Evolutionary conservation across 768 basidiomycete genomes (phyloP), one percentile per base, ranked within the genome.

Genomic region (Candolleomyces efflorescens): DNA sequence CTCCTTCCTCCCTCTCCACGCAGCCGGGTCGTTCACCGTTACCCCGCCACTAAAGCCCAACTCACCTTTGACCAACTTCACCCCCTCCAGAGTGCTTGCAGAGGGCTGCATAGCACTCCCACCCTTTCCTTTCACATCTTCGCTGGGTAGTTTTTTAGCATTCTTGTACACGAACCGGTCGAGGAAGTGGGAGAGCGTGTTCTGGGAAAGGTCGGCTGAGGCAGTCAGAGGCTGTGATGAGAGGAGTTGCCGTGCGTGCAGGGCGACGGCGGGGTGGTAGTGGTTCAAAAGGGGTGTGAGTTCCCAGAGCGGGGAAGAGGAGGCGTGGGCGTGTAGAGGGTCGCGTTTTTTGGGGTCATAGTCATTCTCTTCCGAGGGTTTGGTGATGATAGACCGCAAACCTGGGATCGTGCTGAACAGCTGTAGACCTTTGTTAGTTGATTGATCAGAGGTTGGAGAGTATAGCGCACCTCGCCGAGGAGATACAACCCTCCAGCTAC

Each of bases 131-230:
- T 56, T 76, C 79, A 47, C 53, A 55, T 49, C 20, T 65, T 45
- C 65, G 2, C 24, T 18, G 45, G 58, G 73, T 75, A 39, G 64
- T 64, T 88, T 86, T 75, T 98, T 98, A 0, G 94, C 87, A 69
- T 98, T 98, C 71, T 94, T 92, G 78, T 93, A 98, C 44, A 98
- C 92, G 74, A 98, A 98, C 2, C 95, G 85, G 68, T 98, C 97
- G 41, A 98, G 82, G 83, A 99, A 98, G 65, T 94, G 92, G 0
- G 91, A 87, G 22, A 98, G 83, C 0, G 94, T 95, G 74, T 97
- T 94, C 56, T 94, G 85, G 10, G 91, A 86, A 49, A 99, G 87
- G 67, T 98, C 95, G 0, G 92, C 82, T 9, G 84, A 87, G 10
- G 90, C 88, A 0, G 92, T 92, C 11, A 98, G 74, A 0, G 89